phyloP scores from a whole-genome alignment of 163 green algal species.

The Scenedesmus sp. region DNA sequence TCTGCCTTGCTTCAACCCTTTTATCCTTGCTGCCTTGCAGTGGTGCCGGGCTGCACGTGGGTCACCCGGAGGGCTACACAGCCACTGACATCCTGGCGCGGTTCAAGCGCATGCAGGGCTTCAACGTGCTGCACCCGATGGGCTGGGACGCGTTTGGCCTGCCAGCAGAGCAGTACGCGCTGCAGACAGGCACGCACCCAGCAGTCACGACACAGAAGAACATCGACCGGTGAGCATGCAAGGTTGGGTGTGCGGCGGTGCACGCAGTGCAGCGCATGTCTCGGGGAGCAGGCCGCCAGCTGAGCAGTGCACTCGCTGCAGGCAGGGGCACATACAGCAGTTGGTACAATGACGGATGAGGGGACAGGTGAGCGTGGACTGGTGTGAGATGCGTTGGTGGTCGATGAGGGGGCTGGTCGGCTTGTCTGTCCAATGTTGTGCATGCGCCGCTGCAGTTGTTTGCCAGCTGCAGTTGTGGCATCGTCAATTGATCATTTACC shows the following conservation, averaged over 20 bases:
- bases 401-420: no score
- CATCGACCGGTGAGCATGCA: conserved; percentile 75
- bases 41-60: conserved; percentile 96
- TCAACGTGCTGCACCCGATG: conserved; percentile 99
- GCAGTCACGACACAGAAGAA: conserved; percentile 92
- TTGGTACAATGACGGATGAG: no score
- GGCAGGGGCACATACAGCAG: not conserved
- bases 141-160: conserved; percentile 99
- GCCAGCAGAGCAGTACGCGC: conserved; percentile 98
- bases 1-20: no score
- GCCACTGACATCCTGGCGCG: conserved; percentile 98
- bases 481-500: not conserved
- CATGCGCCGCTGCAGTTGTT: not conserved
- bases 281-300: not conserved
- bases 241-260: not conserved
- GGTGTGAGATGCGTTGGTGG: no score
- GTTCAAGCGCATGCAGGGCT: conserved; percentile 97
- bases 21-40: not conserved
- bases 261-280: not conserved
- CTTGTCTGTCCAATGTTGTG: no score
- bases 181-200: conserved; percentile 97
- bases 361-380: no score
- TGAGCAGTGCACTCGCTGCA: not conserved
- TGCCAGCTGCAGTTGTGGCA: not conserved
- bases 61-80: conserved; percentile 98